A percentile compares a stretch with the other conserved stretches of the same genome.
These are phyloP conservation scores for Crithidia acanthocephali DNA, from an alignment of 208 protist genomes.

Conservation along the genomic window DNA sequence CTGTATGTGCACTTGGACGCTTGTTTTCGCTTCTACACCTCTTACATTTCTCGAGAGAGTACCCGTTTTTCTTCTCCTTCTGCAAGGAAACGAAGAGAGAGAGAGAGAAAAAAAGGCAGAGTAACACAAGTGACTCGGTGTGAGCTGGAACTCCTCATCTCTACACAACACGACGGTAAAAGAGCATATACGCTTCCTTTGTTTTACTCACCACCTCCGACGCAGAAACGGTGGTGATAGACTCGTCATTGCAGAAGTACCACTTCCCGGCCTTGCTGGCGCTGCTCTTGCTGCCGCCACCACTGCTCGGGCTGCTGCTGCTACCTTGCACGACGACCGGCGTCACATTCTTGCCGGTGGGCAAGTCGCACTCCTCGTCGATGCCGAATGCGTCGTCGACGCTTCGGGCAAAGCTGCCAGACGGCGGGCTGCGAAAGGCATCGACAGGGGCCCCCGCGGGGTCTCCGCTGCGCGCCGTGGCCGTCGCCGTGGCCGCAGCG, in stretches of 20 bases:
- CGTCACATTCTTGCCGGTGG: conserved; percentile 3
- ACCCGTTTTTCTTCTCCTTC: no score
- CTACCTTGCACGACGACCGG: not conserved
- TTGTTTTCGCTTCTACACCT: no score
- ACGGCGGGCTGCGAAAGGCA: not conserved
- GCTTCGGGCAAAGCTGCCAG: conserved; percentile 11
- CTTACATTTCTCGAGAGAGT: no score
- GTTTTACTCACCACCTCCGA: conserved; percentile 47
- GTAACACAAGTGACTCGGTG: no score
- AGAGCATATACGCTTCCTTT: conserved; percentile 78
- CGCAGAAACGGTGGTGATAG: conserved; percentile 44
- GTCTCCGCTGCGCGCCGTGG: not conserved
- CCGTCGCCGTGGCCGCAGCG: not conserved
- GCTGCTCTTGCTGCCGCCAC: not conserved
- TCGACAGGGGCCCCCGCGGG: not conserved
- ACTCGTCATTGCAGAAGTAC: conserved; percentile 83
- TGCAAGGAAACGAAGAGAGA: no score
- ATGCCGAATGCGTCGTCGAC: not conserved
- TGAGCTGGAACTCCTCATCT: no score
- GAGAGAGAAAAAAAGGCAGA: no score
- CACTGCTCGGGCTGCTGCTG: not conserved
- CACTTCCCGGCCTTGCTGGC: conserved; percentile 36
- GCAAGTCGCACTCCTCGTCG: conserved; percentile 7
- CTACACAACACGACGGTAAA: conserved; percentile 53
- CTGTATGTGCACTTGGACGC: no score